phyloP scores from a whole-genome alignment of 805 yeast genomes.

The Lipomyces orientalis region DNA sequence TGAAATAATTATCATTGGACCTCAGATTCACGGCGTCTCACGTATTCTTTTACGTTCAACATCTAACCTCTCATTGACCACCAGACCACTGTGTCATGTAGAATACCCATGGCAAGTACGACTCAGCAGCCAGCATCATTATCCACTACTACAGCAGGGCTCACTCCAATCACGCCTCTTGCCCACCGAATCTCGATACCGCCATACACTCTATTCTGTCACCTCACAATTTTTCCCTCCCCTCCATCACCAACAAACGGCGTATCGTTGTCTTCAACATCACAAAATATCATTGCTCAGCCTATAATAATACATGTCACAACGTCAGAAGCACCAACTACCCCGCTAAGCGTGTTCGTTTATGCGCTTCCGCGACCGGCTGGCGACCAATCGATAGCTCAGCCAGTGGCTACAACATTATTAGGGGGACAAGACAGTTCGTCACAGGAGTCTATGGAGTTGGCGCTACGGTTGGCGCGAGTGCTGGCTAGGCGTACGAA shows the following conservation, averaged over 20 bases:
- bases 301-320: slow-evolving; percentile 25
- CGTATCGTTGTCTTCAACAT: background rate
- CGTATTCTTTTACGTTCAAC: too few relatives aligned
- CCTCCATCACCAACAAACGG: background rate
- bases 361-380: slow-evolving; percentile 23
- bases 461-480: slow-evolving; percentile 27
- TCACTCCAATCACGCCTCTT: slow-evolving; percentile 8
- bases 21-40: background rate
- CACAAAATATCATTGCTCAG: slow-evolving; percentile 5
- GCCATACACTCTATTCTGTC: slow-evolving; percentile 27
- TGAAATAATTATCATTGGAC: background rate
- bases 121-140: background rate
- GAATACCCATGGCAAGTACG: background rate
- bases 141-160: background rate
- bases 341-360: slow-evolving; percentile 20
- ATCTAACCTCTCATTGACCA: background rate
- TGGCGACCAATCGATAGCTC: background rate
- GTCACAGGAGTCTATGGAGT: slow-evolving; percentile 26
- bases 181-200: slow-evolving; percentile 13
- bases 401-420: slow-evolving; percentile 24
- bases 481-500: slow-evolving; percentile 13
- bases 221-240: slow-evolving; percentile 25
- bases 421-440: slow-evolving; percentile 25
- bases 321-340: slow-evolving; percentile 10
- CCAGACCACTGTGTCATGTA: background rate